Percentiles rank a stretch among this genome's conserved stretches.
These are phyloP conservation scores for Talaromyces albobiverticillius DNA, from an alignment of 2,329 filamentous ascomycete genomes.

Conservation along the genomic window DNA sequence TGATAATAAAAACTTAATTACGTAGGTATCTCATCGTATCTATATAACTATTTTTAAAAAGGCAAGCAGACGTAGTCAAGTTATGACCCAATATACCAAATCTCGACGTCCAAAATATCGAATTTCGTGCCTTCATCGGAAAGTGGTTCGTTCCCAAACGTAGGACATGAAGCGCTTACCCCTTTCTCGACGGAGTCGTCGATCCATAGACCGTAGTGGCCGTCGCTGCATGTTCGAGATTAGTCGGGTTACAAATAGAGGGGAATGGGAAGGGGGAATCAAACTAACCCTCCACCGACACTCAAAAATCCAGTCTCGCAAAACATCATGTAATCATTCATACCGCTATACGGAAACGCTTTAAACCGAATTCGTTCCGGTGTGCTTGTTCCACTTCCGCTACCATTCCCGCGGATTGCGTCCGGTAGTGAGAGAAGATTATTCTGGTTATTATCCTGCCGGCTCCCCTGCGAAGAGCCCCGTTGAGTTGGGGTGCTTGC, in stretches of 20 bases:
- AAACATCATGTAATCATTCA: slow-evolving; percentile 96
- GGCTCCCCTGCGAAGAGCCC: neutral
- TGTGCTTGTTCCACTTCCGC: slow-evolving; percentile 51
- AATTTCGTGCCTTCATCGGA: slow-evolving; percentile 94
- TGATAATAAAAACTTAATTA: too few species aligned
- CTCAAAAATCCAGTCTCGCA: slow-evolving; percentile 84
- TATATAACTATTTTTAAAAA: neutral
- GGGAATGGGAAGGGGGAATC: neutral
- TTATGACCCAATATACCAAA: slow-evolving; percentile 78
- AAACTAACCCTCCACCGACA: slow-evolving; percentile 69
- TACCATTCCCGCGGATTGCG: slow-evolving; percentile 16
- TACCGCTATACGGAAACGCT: slow-evolving; percentile 90
- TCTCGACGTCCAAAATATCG: slow-evolving; percentile 81
- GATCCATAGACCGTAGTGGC: slow-evolving; percentile 90
- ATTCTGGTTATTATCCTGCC: neutral
- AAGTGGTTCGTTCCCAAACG: slow-evolving; percentile 90
- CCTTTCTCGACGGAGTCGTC: slow-evolving; percentile 81
- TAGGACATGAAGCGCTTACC: slow-evolving; percentile 78
- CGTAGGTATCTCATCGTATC: too few species aligned
- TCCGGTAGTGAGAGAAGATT: slow-evolving; percentile 4
- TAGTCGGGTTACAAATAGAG: neutral
- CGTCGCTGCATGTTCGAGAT: slow-evolving; percentile 52
- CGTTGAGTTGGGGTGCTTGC: slow-evolving; percentile 25
- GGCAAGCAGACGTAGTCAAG: neutral
- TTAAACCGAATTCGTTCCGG: slow-evolving; percentile 87